Conservation (phyloP, 148 eudicot species). For the Heliosperma pusillum region DNA sequence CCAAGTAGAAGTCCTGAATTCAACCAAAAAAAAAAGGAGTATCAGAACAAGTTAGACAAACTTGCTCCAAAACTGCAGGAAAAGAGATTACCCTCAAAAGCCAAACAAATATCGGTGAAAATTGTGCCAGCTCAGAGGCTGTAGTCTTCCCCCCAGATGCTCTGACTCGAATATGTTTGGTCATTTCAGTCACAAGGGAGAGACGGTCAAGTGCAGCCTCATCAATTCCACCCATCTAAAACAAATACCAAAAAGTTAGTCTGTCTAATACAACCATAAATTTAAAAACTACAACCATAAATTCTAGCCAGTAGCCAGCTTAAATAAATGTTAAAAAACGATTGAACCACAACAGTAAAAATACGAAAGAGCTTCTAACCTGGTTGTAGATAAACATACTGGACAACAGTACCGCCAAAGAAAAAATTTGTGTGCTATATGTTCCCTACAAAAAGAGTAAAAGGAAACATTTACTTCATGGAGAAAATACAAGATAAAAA, state of each 20-base stretch:
- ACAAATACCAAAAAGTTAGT: neutral
- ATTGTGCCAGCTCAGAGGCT: conserved; percentile 94
- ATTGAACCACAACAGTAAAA: neutral
- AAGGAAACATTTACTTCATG: neutral
- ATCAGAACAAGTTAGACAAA: conserved; percentile 7
- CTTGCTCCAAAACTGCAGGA: too few relatives aligned
- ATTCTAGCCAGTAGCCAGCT: conserved; percentile 1
- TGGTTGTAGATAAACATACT: conserved; percentile 99
- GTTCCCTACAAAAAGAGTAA: conserved; percentile 60
- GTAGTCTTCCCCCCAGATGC: conserved; percentile 84
- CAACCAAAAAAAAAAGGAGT: conserved; percentile 8
- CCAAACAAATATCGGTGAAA: conserved; percentile 97
- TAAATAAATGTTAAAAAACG: neutral
- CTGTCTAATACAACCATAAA: neutral
- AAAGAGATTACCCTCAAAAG: conserved; percentile 68
- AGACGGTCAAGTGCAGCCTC: conserved; percentile 96
- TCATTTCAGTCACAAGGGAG: conserved; percentile 97
- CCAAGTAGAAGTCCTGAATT: conserved; percentile 84
- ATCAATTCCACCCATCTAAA: conserved; percentile 97
- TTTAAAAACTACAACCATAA: neutral
- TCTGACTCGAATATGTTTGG: conserved; percentile 89
- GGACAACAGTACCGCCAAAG: conserved; percentile 91
- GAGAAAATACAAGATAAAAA: neutral
- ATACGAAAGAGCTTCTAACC: conserved; percentile 37
- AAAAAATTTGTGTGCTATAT: conserved; percentile 94